These are phyloP conservation scores for Nicotiana obtusifolia DNA, from an alignment of 257 asterid species.

Conservation along the genomic window DNA sequence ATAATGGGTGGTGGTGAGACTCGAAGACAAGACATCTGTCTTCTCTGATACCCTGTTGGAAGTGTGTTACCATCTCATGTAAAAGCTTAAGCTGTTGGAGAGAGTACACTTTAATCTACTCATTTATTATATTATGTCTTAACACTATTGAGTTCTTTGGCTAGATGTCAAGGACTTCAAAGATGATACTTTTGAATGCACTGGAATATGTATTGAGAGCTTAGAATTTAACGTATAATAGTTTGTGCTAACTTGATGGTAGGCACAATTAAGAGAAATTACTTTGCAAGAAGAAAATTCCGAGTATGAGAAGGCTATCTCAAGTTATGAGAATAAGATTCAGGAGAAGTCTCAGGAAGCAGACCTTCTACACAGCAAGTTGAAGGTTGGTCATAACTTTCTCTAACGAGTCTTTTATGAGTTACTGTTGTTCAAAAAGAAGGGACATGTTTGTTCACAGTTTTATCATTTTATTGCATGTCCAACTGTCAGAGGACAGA, in stretches of 20 bases:
- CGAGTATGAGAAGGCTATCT: constrained; percentile 65
- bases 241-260: constrained; percentile 1
- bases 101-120: no score
- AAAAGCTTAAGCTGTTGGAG: no score
- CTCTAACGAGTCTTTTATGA: neutral
- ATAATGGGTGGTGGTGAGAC: no score
- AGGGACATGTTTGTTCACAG: neutral
- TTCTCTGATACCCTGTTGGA: no score
- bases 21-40: no score
- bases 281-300: constrained; percentile 78
- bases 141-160: neutral
- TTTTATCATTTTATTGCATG: neutral
- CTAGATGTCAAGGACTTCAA: neutral
- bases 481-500: neutral
- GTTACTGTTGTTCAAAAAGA: neutral
- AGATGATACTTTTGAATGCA: neutral
- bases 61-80: no score
- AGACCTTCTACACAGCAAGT: constrained; percentile 53
- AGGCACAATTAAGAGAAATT: constrained; percentile 72
- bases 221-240: neutral
- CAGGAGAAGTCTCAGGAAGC: constrained; percentile 73
- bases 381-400: constrained; percentile 54
- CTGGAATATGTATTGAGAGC: neutral
- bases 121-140: no score
- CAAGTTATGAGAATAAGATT: constrained; percentile 57